These are phyloP conservation scores for Allantophomopsis cytisporea DNA, from an alignment of 2,329 filamentous ascomycete genomes.

Conservation along the genomic window DNA sequence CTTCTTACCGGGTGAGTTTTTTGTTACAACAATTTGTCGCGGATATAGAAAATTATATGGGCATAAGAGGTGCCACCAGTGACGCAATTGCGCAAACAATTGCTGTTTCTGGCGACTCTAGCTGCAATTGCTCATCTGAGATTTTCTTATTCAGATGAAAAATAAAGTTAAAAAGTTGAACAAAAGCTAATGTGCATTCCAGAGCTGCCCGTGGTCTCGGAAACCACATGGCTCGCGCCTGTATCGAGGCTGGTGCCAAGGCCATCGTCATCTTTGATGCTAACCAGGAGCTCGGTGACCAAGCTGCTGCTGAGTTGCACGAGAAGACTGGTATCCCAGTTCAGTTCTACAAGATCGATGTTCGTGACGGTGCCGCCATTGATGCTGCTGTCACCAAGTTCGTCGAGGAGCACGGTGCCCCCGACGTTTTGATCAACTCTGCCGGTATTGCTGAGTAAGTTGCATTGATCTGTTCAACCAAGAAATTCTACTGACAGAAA, in stretches of 20 bases:
- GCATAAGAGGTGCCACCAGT: too few species aligned
- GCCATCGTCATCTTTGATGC: conserved; percentile 65
- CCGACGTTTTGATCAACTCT: conserved; percentile 68
- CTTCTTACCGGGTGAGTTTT: conserved; percentile 53
- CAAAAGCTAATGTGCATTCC: not conserved
- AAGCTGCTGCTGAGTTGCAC: conserved; percentile 55
- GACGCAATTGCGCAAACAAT: not conserved
- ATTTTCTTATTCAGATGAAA: too few species aligned
- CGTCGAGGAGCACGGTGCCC: conserved; percentile 49
- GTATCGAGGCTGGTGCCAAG: conserved; percentile 63
- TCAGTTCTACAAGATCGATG: conserved; percentile 67
- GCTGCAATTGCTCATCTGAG: too few species aligned
- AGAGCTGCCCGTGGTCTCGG: conserved; percentile 66
- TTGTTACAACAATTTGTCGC: not conserved
- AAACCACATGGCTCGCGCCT: conserved; percentile 67
- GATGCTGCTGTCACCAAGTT: conserved; percentile 55
- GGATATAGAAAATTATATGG: too few species aligned
- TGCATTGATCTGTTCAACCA: not conserved
- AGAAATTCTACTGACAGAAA: conserved; percentile 1
- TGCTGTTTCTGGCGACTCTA: not conserved
- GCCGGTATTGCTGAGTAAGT: conserved; percentile 63
- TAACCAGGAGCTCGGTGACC: conserved; percentile 61
- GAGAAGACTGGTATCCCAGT: conserved; percentile 60
- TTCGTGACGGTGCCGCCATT: conserved; percentile 58
- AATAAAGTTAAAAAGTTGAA: too few species aligned